Evolutionary conservation across 2,329 filamentous ascomycete species (phyloP), one percentile per base, ranked within the genome.

Genomic region (Colletotrichum tofieldiae): DNA sequence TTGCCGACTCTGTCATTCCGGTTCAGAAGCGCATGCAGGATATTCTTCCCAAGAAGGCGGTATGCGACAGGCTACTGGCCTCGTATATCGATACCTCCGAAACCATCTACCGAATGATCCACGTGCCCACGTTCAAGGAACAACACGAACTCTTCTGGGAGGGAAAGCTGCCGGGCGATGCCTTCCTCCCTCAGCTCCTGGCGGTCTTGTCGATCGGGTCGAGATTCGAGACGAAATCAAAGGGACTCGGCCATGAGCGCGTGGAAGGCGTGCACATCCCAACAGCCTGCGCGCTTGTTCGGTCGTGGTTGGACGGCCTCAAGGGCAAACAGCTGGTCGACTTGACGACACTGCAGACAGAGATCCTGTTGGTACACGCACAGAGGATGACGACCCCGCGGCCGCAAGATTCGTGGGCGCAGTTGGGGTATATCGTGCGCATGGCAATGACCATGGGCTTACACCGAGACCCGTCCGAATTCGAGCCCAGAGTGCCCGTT

Each of bases 401-500:
- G 9, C 82, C 86, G 43, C 85, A 89, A 64, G 85, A 88, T 63
- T 82, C 85, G 0, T 90, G 88, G 88, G 84, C 85, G 18, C 86
- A 88, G 67, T 79, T 90, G n/a, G 88, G 88, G 6, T 84, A 85
- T 64, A 85, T 90, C 52, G 84, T 89, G 6, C 85, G 88, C 20
- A 87, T 88, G 81, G 88, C 87, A 39, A 90, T 90, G 87, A 87
- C 85, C 3, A 89, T 90, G 87, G 88, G 88, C 3, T 80, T 90
- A 58, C 88, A 90, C 75, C 84, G 88, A 5, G 88, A 90, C 65
- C 87, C 88, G 3, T 85, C 85, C 18, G 88, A 90, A 74, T 89
- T 87, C 67, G 82, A 84, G 35, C 80, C 82, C 4, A 83, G 85
- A 39, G 85, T 90, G 63, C 81, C 83, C 6, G 81, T 86, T 0